Percentiles rank a stretch among this genome's conserved stretches.
phyloP scores from a whole-genome alignment of 768 basidiomycete genomes.

The Psilocybe cyanescens region DNA sequence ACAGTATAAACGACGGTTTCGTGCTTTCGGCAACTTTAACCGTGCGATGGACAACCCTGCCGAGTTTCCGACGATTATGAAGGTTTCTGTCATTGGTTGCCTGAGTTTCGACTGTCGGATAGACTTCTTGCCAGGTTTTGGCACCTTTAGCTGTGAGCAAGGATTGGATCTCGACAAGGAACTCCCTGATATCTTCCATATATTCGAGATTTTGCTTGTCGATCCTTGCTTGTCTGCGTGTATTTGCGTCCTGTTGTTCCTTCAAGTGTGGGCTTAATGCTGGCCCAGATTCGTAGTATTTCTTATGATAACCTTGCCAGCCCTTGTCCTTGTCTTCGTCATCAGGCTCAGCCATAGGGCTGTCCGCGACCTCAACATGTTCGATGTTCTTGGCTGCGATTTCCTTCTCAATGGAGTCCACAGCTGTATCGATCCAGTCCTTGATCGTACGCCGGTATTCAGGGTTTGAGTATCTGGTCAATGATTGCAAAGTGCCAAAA shows the following conservation, averaged over 20 bases:
- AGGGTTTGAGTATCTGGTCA: constrained; percentile 19
- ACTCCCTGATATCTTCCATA: constrained; percentile 31
- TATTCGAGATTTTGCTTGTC: constrained; percentile 16
- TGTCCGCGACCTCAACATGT: background rate
- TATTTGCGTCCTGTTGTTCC: background rate
- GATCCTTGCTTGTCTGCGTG: background rate
- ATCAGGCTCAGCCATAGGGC: constrained; percentile 6
- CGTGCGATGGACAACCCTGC: background rate
- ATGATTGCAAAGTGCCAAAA: constrained; percentile 29
- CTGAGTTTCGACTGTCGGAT: constrained; percentile 29
- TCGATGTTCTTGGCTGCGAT: constrained; percentile 26
- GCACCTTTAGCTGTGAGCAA: constrained; percentile 38
- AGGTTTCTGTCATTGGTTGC: background rate
- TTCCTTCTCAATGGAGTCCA: constrained; percentile 23
- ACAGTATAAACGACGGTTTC: constrained; percentile 2
- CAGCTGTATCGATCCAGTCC: constrained; percentile 42
- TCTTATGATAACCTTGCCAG: constrained; percentile 11
- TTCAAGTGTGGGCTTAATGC: background rate
- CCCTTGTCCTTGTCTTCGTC: constrained; percentile 7
- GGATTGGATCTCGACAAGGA: constrained; percentile 37
- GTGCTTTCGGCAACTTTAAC: background rate
- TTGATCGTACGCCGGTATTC: constrained; percentile 31
- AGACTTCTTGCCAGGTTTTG: constrained; percentile 46
- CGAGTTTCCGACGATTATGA: background rate
- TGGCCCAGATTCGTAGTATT: background rate